Conservation (phyloP, 116 monocot genomes). For the Zostera marina region DNA sequence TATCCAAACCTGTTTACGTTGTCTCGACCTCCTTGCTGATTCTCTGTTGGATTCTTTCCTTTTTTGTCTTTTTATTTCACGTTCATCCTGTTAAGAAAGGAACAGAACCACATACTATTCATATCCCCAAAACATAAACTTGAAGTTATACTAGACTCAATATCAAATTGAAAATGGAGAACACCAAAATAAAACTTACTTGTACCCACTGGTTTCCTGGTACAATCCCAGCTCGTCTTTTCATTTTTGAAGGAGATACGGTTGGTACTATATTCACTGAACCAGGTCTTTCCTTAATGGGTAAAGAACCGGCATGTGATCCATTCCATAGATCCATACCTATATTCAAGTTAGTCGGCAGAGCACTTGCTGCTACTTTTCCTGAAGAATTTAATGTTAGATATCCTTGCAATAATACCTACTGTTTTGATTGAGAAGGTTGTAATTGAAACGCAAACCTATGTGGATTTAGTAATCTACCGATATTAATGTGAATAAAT, state of each 20-base stretch:
- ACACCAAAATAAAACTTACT: slow-evolving; percentile 4
- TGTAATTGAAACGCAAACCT: too few relatives aligned
- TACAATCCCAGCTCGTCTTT: slow-evolving; percentile 15
- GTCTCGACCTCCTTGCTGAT: slow-evolving; percentile 82
- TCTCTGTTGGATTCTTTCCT: slow-evolving; percentile 89
- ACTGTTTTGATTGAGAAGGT: too few relatives aligned
- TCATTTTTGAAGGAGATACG: slow-evolving; percentile 4
- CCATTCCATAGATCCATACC: slow-evolving; percentile 81
- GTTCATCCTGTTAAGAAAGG: slow-evolving; percentile 39
- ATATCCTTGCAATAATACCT: too few relatives aligned
- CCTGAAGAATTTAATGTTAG: slow-evolving; percentile 25
- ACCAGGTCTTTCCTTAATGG: slow-evolving; percentile 22
- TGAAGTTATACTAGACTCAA: not conserved
- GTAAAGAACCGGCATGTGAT: slow-evolving; percentile 22
- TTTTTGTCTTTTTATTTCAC: slow-evolving; percentile 61
- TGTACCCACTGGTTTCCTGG: slow-evolving; percentile 8
- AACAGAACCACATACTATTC: not conserved
- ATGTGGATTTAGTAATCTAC: too few relatives aligned
- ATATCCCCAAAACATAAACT: not conserved
- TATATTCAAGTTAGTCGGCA: slow-evolving; percentile 53
- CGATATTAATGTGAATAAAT: not conserved
- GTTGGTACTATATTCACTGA: slow-evolving; percentile 15
- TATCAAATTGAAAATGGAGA: not conserved
- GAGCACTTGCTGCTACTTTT: slow-evolving; percentile 7
- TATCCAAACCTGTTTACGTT: slow-evolving; percentile 52